Base-by-base conservation (phyloP, 129 eudicot genomes). In the Flaveria robusta region DNA sequence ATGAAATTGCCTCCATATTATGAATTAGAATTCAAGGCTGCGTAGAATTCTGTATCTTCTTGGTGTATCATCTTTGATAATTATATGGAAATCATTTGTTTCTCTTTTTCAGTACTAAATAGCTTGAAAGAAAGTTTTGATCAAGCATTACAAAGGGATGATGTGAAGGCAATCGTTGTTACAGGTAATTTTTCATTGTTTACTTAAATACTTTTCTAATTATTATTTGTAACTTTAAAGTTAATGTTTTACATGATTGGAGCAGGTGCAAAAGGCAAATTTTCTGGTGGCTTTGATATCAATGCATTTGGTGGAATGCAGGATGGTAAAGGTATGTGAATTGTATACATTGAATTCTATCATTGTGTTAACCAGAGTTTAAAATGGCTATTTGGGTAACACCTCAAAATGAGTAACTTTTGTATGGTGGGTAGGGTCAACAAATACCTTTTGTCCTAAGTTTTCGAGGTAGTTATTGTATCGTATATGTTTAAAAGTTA, bases 211-310 rank as follows among this genome's bases (percentile, higher is more conserved):
- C n/a, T 18, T 34, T 49, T 10, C 63, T 72, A 15, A 22, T 37
- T 41, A 63, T 69, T 46, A 34, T 54, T 23, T 68, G 59, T 72
- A 74, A 41, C 43, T 26, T 29, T 19, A 11, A 39, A 20, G 23
- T 3, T 54, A 27, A 51, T 41, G n/a, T 5, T 41, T 68, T 62
- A 34, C 78, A 26, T 55, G 69, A 20, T 76, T 75, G 81, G 85
- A 83, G 63, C 89, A 95, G 99, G 99, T 54, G 89, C 90, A 24
- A 83, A 91, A 70, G 97, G 99, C 8, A 91, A 88, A 72, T 95
- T 95, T 84, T 95, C 99, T 52, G 99, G 97, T 86, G 99, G 99
- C 83, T 95, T 95, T 80, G 97, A 95, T 77, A 95, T 95, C 29
- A 77, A 83, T 71, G 94, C 96, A 45, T 95, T 95, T 81, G 88